phyloP scores from a whole-genome alignment of 2,329 filamentous ascomycete species.

The Metarhizium brunneum region DNA sequence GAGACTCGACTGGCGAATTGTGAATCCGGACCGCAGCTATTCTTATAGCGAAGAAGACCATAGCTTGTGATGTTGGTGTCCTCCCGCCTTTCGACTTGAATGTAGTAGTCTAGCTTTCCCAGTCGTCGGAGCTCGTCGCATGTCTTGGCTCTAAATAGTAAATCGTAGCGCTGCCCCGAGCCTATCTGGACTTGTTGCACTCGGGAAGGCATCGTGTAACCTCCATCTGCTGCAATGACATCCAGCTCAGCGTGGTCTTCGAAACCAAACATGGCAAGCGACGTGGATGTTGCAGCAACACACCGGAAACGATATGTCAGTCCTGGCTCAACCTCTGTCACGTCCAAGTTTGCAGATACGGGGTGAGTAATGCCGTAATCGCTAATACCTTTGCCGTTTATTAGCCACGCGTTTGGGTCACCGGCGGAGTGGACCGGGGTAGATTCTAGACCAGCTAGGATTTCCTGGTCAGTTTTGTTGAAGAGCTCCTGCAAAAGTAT shows the following conservation, averaged over 20 bases:
- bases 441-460: conserved; percentile 39
- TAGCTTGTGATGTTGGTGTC: conserved; percentile 30
- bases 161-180: conserved; percentile 49
- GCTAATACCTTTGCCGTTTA: conserved; percentile 12
- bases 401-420: conserved; percentile 33
- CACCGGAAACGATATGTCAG: conserved; percentile 54
- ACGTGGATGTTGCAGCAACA: conserved; percentile 47
- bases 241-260: conserved; percentile 46
- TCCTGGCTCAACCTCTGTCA: conserved; percentile 49
- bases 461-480: conserved; percentile 38
- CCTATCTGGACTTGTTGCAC: conserved; percentile 44
- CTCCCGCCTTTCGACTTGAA: conserved; percentile 40
- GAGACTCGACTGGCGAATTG: neutral
- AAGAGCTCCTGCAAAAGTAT: conserved; percentile 50
- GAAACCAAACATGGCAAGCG: conserved; percentile 43
- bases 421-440: conserved; percentile 48
- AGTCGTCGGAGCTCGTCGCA: conserved; percentile 26
- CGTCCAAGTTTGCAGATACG: conserved; percentile 28
- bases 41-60: conserved; percentile 34
- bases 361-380: conserved; percentile 8
- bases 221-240: conserved; percentile 51
- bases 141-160: conserved; percentile 43
- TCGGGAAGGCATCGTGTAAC: conserved; percentile 39
- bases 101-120: conserved; percentile 28
- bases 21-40: neutral